Evolutionary conservation across 2,329 filamentous ascomycete genomes (phyloP).

Genomic region (Niveomyces coronatus): DNA sequence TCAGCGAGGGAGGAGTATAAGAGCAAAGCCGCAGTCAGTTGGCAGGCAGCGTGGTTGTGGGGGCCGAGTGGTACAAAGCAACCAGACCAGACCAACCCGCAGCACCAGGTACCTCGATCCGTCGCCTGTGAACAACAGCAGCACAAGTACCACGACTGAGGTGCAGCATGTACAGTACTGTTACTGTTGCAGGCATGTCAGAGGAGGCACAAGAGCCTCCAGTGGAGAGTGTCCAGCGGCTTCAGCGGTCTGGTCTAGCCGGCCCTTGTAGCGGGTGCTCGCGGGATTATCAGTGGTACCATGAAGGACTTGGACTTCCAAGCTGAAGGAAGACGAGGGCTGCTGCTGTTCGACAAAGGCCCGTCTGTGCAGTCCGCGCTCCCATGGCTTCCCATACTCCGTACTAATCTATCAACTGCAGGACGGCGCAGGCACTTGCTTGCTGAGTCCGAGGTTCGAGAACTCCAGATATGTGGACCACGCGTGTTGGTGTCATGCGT

Average conservation of each 20-base stretch:
- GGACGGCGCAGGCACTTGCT: neutral
- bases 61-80: constrained; percentile 6
- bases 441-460: constrained; percentile 6
- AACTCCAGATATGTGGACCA: constrained; percentile 8
- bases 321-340: too few species aligned
- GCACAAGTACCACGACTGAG: too few species aligned
- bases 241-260: too few species aligned
- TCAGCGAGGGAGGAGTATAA: constrained; percentile 9
- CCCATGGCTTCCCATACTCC: too few species aligned
- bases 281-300: neutral
- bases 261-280: neutral
- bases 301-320: too few species aligned
- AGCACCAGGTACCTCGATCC: neutral
- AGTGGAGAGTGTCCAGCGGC: neutral
- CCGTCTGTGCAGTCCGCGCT: too few species aligned
- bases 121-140: too few species aligned
- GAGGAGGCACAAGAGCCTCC: neutral
- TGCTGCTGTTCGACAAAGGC: too few species aligned
- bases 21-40: constrained; percentile 1
- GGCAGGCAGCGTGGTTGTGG: constrained; percentile 10
- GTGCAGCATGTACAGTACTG: too few species aligned
- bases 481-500: constrained; percentile 2
- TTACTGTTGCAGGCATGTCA: too few species aligned
- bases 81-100: neutral
- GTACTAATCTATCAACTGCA: too few species aligned